Percentiles rank a stretch among this genome's conserved stretches.
Evolutionary conservation across 2,329 filamentous ascomycete genomes (phyloP).

Genomic region (Eurotiales sp.): DNA sequence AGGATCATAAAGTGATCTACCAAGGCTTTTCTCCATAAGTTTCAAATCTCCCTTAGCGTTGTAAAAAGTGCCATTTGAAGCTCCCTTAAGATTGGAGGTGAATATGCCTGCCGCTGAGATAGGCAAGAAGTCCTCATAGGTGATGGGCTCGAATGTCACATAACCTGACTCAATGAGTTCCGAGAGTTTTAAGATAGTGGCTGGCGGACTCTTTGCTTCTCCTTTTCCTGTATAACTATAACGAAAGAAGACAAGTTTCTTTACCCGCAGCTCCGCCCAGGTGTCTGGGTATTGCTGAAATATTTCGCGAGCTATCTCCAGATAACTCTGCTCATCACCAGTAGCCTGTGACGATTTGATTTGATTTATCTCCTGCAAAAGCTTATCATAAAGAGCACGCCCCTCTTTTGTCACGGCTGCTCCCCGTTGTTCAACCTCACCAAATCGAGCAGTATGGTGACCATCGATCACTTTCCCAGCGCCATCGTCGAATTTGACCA

Average conservation of each 20-base stretch:
- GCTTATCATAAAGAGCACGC: not conserved
- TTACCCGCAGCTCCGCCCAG: not conserved
- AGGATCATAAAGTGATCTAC: too few relatives aligned
- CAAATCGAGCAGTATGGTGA: not conserved
- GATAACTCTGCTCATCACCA: not conserved
- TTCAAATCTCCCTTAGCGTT: too few relatives aligned
- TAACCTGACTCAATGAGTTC: not conserved
- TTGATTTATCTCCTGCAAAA: not conserved
- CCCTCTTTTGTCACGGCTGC: not conserved
- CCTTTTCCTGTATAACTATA: not conserved
- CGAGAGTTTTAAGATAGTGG: not conserved
- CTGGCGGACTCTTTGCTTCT: not conserved
- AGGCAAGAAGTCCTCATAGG: not conserved
- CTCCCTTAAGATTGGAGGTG: not conserved
- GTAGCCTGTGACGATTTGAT: not conserved
- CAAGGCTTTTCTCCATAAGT: too few relatives aligned
- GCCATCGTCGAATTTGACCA: not conserved
- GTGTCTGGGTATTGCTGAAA: not conserved
- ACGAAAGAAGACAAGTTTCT: not conserved
- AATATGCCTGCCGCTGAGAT: not conserved
- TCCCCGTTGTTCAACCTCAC: not conserved
- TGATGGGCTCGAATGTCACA: not conserved
- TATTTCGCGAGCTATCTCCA: not conserved
- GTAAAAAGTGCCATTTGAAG: too few relatives aligned
- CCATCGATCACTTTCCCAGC: not conserved